Conservation (phyloP, 805 yeast species). For the Candida peoriensis region DNA sequence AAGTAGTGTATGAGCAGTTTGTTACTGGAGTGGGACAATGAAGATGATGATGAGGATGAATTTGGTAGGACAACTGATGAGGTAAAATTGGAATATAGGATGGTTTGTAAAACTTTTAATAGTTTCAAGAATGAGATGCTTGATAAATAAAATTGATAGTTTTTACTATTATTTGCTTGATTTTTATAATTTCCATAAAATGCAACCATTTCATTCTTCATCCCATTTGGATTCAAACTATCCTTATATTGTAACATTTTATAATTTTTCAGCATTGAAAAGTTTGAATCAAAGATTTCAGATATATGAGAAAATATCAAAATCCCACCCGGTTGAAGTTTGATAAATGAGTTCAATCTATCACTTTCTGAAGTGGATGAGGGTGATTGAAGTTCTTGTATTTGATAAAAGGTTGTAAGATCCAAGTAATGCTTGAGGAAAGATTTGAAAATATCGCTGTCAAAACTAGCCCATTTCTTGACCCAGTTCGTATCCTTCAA, state of each 20-base stretch:
- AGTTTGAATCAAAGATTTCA: constrained; percentile 19
- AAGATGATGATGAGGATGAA: neutral
- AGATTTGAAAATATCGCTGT: constrained; percentile 54
- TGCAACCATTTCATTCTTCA: constrained; percentile 13
- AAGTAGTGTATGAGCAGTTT: constrained; percentile 4
- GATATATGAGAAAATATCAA: constrained; percentile 19
- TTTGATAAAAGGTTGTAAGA: constrained; percentile 2
- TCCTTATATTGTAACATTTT: constrained; percentile 13
- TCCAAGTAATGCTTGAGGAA: constrained; percentile 54
- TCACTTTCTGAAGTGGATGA: neutral
- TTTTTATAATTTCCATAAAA: constrained; percentile 7
- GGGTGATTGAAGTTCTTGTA: too few species aligned
- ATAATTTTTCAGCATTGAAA: constrained; percentile 15
- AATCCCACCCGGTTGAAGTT: constrained; percentile 19
- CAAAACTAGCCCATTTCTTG: constrained; percentile 51
- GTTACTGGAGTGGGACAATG: constrained; percentile 1
- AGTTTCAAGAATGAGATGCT: constrained; percentile 12
- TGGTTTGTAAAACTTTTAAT: constrained; percentile 7
- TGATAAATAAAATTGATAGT: constrained; percentile 6
- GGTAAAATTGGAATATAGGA: constrained; percentile 6
- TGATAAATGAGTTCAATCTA: neutral
- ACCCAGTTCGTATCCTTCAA: constrained; percentile 58
- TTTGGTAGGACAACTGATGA: neutral
- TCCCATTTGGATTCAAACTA: constrained; percentile 3
- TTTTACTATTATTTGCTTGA: constrained; percentile 1